Percentiles rank a stretch among this genome's conserved stretches.
phyloP scores from a whole-genome alignment of 2,329 filamentous ascomycete genomes.

The Diaporthe humulicola region DNA sequence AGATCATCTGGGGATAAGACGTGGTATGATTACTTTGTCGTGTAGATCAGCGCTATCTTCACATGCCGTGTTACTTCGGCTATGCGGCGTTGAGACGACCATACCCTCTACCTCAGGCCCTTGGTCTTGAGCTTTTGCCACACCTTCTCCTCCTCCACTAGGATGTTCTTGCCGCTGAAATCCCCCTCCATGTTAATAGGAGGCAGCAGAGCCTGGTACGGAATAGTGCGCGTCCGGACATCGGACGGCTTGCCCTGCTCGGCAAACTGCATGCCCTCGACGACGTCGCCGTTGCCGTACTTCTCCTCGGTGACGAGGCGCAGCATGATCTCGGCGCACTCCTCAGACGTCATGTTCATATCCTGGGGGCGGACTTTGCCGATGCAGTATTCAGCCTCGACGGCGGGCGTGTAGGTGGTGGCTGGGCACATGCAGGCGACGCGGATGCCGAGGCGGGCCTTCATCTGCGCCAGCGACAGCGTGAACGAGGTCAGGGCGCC shows the following conservation, averaged over 20 bases:
- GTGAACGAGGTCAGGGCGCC: conserved; percentile 42
- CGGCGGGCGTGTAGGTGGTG: conserved; percentile 37
- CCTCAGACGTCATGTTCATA: conserved; percentile 38
- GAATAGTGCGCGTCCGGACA: conserved; percentile 34
- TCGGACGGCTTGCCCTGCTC: conserved; percentile 27
- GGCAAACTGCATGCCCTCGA: conserved; percentile 39
- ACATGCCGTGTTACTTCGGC: no score
- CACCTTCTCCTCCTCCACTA: conserved; percentile 40
- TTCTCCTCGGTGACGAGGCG: conserved; percentile 33
- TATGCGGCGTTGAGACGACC: no score
- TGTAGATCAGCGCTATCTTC: not conserved
- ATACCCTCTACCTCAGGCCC: conserved; percentile 16
- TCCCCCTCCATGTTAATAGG: conserved; percentile 36
- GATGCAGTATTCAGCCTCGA: conserved; percentile 33
- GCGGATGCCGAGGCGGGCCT: conserved; percentile 32
- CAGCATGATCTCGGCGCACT: conserved; percentile 38
- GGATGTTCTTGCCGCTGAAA: conserved; percentile 41
- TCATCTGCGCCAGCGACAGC: conserved; percentile 37
- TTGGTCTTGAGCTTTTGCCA: conserved; percentile 39
- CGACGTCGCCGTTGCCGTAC: conserved; percentile 36
- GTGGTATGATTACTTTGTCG: not conserved
- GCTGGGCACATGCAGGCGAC: conserved; percentile 38
- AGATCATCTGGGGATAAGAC: not conserved
- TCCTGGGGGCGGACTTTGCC: conserved; percentile 35
- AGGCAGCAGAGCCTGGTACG: conserved; percentile 34